Evolutionary conservation across 345 rosid species (phyloP), one percentile per base, ranked within the genome.

Genomic region (Litchi chinensis): DNA sequence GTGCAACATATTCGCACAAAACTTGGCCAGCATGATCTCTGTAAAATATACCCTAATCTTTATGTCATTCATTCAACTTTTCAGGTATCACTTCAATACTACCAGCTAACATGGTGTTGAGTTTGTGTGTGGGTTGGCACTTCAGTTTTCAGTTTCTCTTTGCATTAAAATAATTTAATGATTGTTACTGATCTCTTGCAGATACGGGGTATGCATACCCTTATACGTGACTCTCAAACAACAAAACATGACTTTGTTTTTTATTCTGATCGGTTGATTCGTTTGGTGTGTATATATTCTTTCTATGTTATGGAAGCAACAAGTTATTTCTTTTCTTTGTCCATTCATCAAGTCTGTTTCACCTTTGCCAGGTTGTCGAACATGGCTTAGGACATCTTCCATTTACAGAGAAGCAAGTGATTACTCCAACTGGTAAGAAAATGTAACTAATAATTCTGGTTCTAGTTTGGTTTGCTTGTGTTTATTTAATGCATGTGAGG

Each of bases 121-220:
- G 28, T 60, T 28, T 60, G 32, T 73, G 56, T 44, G 59, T 43
- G 65, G 65, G 65, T 10, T 21, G 65, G 46, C 41, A 32, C 70
- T 65, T 75, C 21, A 65, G 26, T 46, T 3, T 67, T 13, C 24
- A 16, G 4, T 7, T 63, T 65, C 56, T 50, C 16, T 15, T 28
- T 59, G 57, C 65, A 65, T 70, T 10, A 21, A 76, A 63, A 41
- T 13, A 66, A 65, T 59, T 70, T 60, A 10, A 56, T 66, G 43
- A 32, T 76, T 70, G 43, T 70, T 37, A 13, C 60, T 68, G 76
- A 24, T 82, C 18, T 77, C 76, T 37, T 91, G 85, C 91, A 96
- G 99, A 96, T 94, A 83, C 86, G 97, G 79, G 99, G 99, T 77
- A 96, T 96, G 99, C 99, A 96, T 87, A 96, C 99, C 76, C 97